A percentile compares a stretch with the other conserved stretches of the same genome.
These are phyloP conservation scores for Gigaspora rosea DNA, from an alignment of 192 early-diverging fungal species.

Conservation along the genomic window DNA sequence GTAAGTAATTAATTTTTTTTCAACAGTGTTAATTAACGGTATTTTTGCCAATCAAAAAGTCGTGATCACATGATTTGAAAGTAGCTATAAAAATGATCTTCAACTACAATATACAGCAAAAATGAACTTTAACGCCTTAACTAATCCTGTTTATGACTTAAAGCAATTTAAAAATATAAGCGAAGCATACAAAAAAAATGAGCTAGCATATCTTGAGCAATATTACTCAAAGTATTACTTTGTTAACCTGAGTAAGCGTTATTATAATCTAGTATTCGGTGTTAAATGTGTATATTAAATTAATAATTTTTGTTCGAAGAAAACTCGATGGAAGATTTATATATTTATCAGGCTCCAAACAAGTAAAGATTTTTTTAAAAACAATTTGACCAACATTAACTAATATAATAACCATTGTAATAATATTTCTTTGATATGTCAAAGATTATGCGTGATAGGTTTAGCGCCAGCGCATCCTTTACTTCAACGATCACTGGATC, in stretches of 20 bases:
- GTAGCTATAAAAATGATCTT: too few species aligned
- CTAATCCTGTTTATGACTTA: constrained; percentile 7
- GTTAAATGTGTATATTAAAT: not conserved
- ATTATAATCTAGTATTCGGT: not conserved
- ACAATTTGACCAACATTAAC: not conserved
- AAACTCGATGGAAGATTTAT: constrained; percentile 21
- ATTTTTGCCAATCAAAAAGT: too few species aligned
- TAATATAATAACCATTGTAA: not conserved
- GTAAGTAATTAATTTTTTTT: too few species aligned
- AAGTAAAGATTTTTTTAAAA: not conserved
- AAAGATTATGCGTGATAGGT: constrained; percentile 32
- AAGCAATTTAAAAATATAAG: not conserved
- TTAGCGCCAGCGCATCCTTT: constrained; percentile 27
- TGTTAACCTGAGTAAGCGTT: not conserved
- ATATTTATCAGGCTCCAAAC: constrained; percentile 35
- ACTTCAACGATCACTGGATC: not conserved
- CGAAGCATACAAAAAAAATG: constrained; percentile 14
- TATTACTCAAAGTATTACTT: constrained; percentile 33
- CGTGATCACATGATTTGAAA: too few species aligned
- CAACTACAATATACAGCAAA: too few species aligned
- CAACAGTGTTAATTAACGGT: too few species aligned
- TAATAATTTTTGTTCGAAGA: not conserved
- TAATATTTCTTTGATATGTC: not conserved
- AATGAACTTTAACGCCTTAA: not conserved
- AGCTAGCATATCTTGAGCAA: constrained; percentile 26